Base-by-base conservation (phyloP, 805 yeast genomes). In the Torulaspora gathmanii region DNA sequence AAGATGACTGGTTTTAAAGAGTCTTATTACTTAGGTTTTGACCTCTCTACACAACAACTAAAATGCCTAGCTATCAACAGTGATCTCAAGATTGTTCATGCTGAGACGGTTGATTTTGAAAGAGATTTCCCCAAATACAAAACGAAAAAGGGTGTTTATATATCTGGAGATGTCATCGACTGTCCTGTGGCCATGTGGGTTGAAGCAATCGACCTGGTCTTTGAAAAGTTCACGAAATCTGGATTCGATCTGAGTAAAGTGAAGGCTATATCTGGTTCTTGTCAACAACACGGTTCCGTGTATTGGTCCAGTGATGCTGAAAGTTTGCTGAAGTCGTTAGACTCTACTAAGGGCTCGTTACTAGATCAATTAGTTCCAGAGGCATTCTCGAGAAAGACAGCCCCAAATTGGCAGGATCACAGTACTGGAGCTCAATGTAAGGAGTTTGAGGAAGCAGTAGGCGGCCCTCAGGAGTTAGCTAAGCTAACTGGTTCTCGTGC, bases 371-470 rank as follows among this genome's bases (percentile, higher is more conserved):
- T 85, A 30, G 54, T 56, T 16, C 72, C 72, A 2, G 53, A 54
- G 1, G 83, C 84, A 1, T 82, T 86, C 52, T 70, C 91, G 1
- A 73, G 80, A 54, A 70, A 73, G 5, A 72, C 72, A 33, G 82
- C 95, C 4, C 95, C 96, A 7, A 89, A 90, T 60, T 89, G 97
- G 97, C 97, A 89, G 65, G 96, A 89, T 59, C 95, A 87, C 60
- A 83, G 93, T 19, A 89, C 97, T 0, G 83, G 78, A 3, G 65
- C 71, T 16, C 95, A 89, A 61, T 72, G 86, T 45, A 58, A 69
- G 23, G 72, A 63, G 27, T 82, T 87, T 55, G 93, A 86, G 57
- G 60, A 61, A 1, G 70, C 70, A 1, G 75, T 75, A 9, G 89
- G 86, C 3, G 93, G 90, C 23, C 67, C 75, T 10, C 55, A 67